Conservation (phyloP, 108 stramenopile genomes). For the Schizochytrium sp. region DNA sequence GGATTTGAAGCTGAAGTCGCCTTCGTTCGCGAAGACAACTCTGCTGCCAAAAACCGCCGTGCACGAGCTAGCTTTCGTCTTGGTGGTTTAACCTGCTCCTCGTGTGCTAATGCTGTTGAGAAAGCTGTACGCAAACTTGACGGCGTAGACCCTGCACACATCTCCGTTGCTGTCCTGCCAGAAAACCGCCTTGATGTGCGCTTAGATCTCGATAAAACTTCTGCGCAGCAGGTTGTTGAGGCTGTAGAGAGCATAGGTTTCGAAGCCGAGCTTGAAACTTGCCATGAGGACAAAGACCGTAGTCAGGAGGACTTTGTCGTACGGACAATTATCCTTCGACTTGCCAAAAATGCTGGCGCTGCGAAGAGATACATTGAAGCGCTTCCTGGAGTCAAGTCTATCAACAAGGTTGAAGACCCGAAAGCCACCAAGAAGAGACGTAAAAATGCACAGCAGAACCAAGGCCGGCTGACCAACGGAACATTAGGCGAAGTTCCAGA, state of each 20-base stretch:
- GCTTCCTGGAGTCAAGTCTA: neutral
- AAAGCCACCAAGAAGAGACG: neutral
- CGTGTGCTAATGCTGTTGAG: conserved; percentile 14
- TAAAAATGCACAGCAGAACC: neutral
- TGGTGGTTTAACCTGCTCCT: conserved; percentile 24
- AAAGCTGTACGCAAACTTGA: neutral
- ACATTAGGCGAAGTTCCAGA: neutral
- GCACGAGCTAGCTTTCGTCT: neutral
- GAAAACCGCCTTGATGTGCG: neutral
- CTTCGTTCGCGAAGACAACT: neutral
- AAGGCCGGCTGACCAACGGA: neutral
- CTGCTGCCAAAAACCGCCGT: neutral
- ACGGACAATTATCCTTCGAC: neutral
- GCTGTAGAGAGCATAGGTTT: conserved; percentile 54
- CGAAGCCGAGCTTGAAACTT: conserved; percentile 4
- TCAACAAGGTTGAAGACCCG: neutral
- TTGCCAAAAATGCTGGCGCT: neutral
- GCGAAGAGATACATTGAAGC: neutral
- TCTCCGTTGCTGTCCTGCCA: conserved; percentile 39
- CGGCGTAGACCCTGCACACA: neutral
- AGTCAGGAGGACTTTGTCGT: neutral
- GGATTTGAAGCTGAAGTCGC: conserved; percentile 25
- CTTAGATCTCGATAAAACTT: conserved; percentile 7
- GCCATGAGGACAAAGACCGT: neutral
- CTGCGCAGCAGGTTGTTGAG: neutral